phyloP scores from a whole-genome alignment of 2,329 filamentous ascomycete species.

The Mycosphaerella sp. region DNA sequence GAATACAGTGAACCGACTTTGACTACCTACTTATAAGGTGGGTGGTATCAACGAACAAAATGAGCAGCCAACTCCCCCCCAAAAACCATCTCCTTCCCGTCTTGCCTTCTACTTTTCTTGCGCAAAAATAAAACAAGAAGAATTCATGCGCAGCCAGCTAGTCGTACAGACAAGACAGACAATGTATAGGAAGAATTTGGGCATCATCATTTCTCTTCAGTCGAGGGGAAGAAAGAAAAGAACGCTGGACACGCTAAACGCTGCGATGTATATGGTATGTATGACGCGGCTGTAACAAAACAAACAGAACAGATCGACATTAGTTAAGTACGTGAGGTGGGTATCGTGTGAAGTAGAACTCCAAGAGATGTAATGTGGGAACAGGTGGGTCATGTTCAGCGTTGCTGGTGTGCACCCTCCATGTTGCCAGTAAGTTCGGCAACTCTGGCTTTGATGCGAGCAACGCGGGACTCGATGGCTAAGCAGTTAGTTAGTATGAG shows the following conservation, averaged over 20 bases:
- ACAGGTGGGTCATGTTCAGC: not conserved
- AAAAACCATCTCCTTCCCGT: no score
- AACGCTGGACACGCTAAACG: slow-evolving; percentile 9
- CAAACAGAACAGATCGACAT: not conserved
- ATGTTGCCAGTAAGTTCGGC: slow-evolving; percentile 68
- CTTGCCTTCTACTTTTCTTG: no score
- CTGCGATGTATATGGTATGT: slow-evolving; percentile 1
- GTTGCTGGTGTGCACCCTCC: slow-evolving; percentile 17
- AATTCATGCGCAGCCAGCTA: no score
- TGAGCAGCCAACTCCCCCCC: no score
- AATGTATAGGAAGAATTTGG: not conserved
- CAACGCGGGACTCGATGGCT: slow-evolving; percentile 95
- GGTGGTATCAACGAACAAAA: no score
- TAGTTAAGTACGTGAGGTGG: not conserved
- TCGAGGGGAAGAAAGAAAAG: not conserved
- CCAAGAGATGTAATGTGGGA: not conserved
- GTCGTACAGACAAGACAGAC: no score
- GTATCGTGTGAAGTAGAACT: not conserved
- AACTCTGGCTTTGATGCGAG: slow-evolving; percentile 94
- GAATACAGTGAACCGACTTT: no score
- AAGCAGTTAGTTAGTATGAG: slow-evolving; percentile 16
- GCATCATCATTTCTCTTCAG: slow-evolving; percentile 1
- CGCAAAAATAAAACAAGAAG: no score
- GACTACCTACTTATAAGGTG: no score
- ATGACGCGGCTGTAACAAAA: slow-evolving; percentile 1